Conservation (phyloP, 169 alveolate species). For the Cryptosporidium sp. region DNA sequence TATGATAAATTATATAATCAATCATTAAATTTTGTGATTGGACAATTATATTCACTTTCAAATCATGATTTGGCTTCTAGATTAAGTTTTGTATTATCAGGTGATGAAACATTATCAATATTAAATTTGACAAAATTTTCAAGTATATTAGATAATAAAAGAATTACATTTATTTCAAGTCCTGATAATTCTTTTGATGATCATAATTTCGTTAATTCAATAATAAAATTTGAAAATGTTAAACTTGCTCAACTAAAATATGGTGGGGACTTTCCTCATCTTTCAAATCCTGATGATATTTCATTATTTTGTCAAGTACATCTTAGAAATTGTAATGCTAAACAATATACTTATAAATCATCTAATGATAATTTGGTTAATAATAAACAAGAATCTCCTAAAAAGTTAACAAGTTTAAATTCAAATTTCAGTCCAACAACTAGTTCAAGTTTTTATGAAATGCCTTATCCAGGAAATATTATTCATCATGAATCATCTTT, state of each 20-base stretch:
- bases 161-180: conserved; percentile 39
- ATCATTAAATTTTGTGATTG: conserved; percentile 33
- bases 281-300: conserved; percentile 60
- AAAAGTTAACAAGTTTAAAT: background rate
- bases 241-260: conserved; percentile 67
- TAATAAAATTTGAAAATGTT: conserved; percentile 23
- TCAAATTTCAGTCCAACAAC: background rate
- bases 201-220: background rate
- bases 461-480: conserved; percentile 71
- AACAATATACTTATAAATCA: background rate
- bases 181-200: conserved; percentile 58
- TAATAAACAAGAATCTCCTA: background rate
- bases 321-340: conserved; percentile 57
- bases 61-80: conserved; percentile 43
- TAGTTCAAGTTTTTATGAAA: conserved; percentile 22
- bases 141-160: conserved; percentile 10
- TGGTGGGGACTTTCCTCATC: conserved; percentile 72
- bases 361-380: background rate
- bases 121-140: background rate
- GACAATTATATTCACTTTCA: conserved; percentile 28
- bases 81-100: conserved; percentile 40
- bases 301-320: conserved; percentile 64
- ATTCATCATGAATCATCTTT: conserved; percentile 43
- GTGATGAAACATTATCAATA: background rate
- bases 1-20: conserved; percentile 11